Conservation (phyloP, 148 eudicot species). For the Rhododendron williamsianum region DNA sequence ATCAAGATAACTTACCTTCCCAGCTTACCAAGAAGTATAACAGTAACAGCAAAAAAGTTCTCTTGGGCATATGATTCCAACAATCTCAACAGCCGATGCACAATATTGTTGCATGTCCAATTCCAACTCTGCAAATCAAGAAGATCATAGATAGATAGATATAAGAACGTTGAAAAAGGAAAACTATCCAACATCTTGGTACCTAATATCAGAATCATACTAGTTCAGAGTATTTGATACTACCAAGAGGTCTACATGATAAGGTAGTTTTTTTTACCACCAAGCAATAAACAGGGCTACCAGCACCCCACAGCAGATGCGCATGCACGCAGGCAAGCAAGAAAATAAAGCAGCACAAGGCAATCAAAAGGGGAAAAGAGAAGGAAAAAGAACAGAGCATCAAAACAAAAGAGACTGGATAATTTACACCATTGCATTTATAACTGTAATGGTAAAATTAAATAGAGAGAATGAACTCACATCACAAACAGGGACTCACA, state of each 20-base stretch:
- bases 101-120: slow-evolving; percentile 45
- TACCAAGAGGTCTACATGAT: too few relatives aligned
- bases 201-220: too few relatives aligned
- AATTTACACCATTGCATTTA: background rate
- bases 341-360: background rate
- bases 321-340: too few relatives aligned
- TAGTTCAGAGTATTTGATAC: too few relatives aligned
- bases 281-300: too few relatives aligned
- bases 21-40: slow-evolving; percentile 57
- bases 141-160: background rate
- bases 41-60: slow-evolving; percentile 26
- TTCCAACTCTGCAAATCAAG: slow-evolving; percentile 54
- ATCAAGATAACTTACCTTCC: slow-evolving; percentile 46
- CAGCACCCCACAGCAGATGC: too few relatives aligned
- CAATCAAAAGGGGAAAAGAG: background rate
- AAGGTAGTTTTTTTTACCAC: too few relatives aligned
- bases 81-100: slow-evolving; percentile 35
- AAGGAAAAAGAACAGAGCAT: background rate
- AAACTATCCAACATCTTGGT: background rate
- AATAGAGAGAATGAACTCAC: background rate
- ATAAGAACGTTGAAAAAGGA: background rate
- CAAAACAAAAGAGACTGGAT: background rate
- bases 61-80: slow-evolving; percentile 35
- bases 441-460: background rate
- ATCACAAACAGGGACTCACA: background rate